Evolutionary conservation across 176 grass and related monocot genomes (phyloP).

Genomic region (Rhynchospora breviuscula): DNA sequence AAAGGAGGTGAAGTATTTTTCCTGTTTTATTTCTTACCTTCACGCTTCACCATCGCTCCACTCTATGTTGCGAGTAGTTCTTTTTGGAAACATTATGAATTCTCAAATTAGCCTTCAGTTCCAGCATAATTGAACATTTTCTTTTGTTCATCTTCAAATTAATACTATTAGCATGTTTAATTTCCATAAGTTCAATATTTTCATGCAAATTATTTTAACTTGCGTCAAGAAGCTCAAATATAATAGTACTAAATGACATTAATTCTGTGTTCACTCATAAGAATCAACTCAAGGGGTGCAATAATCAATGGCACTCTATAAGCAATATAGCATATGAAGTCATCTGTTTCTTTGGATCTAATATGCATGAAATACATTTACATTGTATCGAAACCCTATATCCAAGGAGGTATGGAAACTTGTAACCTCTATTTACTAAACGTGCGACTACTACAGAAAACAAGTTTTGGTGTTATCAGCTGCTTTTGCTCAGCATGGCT

Average conservation of each 20-base stretch:
- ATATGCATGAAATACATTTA: background rate
- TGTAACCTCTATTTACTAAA: background rate
- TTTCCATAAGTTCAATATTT: background rate
- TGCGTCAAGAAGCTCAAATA: background rate
- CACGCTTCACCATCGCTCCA: too few relatives aligned
- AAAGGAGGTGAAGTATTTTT: too few relatives aligned
- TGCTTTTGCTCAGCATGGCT: background rate
- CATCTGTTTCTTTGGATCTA: background rate
- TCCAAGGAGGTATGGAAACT: background rate
- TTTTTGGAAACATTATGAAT: background rate
- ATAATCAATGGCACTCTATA: background rate
- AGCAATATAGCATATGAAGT: background rate
- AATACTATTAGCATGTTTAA: background rate
- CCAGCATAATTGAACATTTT: background rate
- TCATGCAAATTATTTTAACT: background rate
- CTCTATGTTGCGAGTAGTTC: too few relatives aligned
- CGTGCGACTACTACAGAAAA: background rate
- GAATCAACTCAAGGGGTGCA: background rate
- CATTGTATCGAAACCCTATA: too few relatives aligned
- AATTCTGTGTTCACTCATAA: background rate
- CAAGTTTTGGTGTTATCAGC: background rate
- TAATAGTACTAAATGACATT: background rate
- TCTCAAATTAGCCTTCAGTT: background rate
- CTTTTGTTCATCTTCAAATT: background rate
- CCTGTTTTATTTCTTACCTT: too few relatives aligned